Base-by-base conservation (phyloP, 2,329 filamentous ascomycete species). In the Colletotrichum costaricense region DNA sequence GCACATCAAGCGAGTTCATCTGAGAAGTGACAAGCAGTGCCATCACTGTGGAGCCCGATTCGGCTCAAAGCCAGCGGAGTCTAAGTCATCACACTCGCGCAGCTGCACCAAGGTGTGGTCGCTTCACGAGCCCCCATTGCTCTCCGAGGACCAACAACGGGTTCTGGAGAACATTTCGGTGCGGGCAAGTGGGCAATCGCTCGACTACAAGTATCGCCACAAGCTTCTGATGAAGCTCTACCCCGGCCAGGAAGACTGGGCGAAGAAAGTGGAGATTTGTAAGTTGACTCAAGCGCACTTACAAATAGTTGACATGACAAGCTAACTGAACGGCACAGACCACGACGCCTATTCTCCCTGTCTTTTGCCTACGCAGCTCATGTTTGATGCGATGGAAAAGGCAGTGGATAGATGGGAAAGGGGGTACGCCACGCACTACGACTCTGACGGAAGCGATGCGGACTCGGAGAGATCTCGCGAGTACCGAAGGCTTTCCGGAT, bases 221-320 rank as follows among this genome's bases (percentile, higher is more conserved):
- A 73, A 73, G 30, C 71, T 73, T 8, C 62, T 73, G 35, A 73
- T 71, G 71, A 73, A 73, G 46, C 67, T 73, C 22, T 73, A 71
- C 38, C 71, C 71, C 7, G 71, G 71, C 2, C 67, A 73, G 35
- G 71, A 73, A 22, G 71, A 73, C 49, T 73, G 71, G 71, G 67
- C 71, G 8, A 70, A 66, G 30, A 65, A 58, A 9, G 71, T 73
- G 14, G 71, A 73, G 12, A 73, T 73, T 6, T 73, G 71, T 73
- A 52, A 38, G 71, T 65, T n/a, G 5, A 57, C 24, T 14, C 16
- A 5, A 30, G 24, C 4, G 28, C 19, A 7, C 14, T 6, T 19
- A 3, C 38, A 7, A 19, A 6, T 42, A 11, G 7, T 26, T 8
- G 11, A 7, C 30, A 11, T 5, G 5, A 4, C 7, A 5, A n/a